Percentiles rank a stretch among this genome's conserved stretches.
These are phyloP conservation scores for Verticillium nonalfalfae DNA, from an alignment of 2,329 filamentous ascomycete species.

Conservation along the genomic window DNA sequence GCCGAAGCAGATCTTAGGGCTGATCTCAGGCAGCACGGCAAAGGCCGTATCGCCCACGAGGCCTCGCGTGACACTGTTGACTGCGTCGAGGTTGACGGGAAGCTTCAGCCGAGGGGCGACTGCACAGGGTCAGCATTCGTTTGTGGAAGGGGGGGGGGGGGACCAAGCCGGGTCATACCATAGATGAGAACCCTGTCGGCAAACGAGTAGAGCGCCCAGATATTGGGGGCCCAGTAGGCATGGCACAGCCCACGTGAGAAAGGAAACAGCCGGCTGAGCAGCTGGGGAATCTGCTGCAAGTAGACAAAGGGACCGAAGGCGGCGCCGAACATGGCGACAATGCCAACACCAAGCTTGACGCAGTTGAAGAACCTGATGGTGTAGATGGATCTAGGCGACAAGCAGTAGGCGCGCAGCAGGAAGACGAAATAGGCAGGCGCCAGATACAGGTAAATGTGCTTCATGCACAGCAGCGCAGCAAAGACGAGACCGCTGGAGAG, in stretches of 20 bases:
- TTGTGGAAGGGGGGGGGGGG: too few relatives aligned
- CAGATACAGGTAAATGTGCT: constrained; percentile 97
- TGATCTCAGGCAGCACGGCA: constrained; percentile 83
- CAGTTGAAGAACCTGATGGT: constrained; percentile 71
- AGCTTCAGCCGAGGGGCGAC: constrained; percentile 79
- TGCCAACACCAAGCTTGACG: constrained; percentile 71
- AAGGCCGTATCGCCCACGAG: constrained; percentile 92
- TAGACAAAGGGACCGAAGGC: constrained; percentile 86
- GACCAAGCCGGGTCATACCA: constrained; percentile 42
- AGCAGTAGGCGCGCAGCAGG: constrained; percentile 81
- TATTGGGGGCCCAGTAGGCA: constrained; percentile 96
- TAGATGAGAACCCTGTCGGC: constrained; percentile 76
- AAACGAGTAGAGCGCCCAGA: constrained; percentile 97
- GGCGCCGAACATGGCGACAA: constrained; percentile 64
- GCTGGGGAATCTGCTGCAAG: constrained; percentile 76
- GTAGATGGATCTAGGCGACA: constrained; percentile 71
- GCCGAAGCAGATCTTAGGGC: constrained; percentile 71
- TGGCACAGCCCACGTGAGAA: constrained; percentile 93
- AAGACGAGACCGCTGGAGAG: constrained; percentile 78
- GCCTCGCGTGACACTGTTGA: constrained; percentile 86
- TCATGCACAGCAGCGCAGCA: constrained; percentile 81
- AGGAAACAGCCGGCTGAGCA: constrained; percentile 81
- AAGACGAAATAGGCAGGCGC: constrained; percentile 95
- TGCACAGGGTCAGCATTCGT: constrained; percentile 30
- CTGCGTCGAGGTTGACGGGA: constrained; percentile 62